phyloP scores from a whole-genome alignment of 2,329 filamentous ascomycete species.

The Fusarium albidum region DNA sequence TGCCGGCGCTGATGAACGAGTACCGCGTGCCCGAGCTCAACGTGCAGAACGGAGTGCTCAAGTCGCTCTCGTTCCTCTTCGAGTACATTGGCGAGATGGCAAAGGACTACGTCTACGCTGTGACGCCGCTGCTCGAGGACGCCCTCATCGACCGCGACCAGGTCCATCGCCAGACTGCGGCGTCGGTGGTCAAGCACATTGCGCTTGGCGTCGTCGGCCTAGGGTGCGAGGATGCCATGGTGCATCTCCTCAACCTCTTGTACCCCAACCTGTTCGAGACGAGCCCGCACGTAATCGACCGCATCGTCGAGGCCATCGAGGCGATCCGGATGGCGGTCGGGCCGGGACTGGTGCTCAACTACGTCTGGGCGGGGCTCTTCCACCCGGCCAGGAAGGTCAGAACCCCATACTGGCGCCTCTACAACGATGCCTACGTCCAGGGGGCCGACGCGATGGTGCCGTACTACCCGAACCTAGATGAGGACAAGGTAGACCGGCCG shows the following conservation, averaged over 20 bases:
- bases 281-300: constrained; percentile 96
- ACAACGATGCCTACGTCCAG: constrained; percentile 97
- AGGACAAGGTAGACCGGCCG: constrained; percentile 79
- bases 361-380: constrained; percentile 97
- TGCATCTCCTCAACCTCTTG: constrained; percentile 94
- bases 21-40: constrained; percentile 98
- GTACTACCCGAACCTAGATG: constrained; percentile 88
- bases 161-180: constrained; percentile 96
- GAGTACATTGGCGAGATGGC: constrained; percentile 99
- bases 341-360: constrained; percentile 93
- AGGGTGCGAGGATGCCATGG: constrained; percentile 97
- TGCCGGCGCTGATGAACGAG: constrained; percentile 99
- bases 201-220: constrained; percentile 96
- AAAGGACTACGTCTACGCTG: constrained; percentile 98
- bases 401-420: constrained; percentile 93
- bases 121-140: constrained; percentile 94
- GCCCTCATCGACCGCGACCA: constrained; percentile 98
- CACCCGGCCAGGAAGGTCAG: constrained; percentile 96
- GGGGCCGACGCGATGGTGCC: constrained; percentile 94
- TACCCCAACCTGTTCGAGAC: constrained; percentile 99
- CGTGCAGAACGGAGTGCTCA: constrained; percentile 97
- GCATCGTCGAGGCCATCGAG: constrained; percentile 97
- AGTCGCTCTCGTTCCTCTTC: constrained; percentile 95
- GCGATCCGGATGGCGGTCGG: constrained; percentile 94
- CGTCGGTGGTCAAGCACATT: constrained; percentile 96